Base-by-base conservation (phyloP, 208 protist genomes). In the Leishmania amazonensis region DNA sequence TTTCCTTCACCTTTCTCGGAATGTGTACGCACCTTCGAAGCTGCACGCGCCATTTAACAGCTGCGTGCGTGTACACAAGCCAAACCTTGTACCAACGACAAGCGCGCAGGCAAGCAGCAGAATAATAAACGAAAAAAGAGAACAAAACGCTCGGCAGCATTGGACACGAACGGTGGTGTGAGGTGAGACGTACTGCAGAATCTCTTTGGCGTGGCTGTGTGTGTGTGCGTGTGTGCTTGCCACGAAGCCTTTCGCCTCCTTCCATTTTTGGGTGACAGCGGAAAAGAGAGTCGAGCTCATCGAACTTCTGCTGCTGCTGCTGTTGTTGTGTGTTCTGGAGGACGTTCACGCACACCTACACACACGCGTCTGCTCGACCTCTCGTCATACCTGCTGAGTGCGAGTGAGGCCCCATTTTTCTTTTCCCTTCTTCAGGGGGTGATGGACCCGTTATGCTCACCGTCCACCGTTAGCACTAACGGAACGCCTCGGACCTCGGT, bases 371-470 rank as follows among this genome's bases (percentile, higher is more conserved):
- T 42, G 31, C 49, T 2, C n/a, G 9, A 21, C 21, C 28, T 54
- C n/a, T 53, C 11, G 13, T 49, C 15, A 24, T 24, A 57, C 47
- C 17, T 49, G 40, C 17, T n/a, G 42, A 13, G 3, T 31, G 15
- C 71, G n/a, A 49, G 71, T 35, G 9, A 57, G 45, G 47, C 47
- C 42, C 13, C n/a, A 19, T 24, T 57, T n/a, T 28, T 19, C 15
- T 47, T 57, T 40, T 35, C 53, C 53, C 19, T 42, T n/a, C 24
- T 35, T 49, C 17, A 67, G 31, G 40, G 40, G 17, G 51, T 21
- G 54, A 78, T 78, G 75, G 53, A 78, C 38, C 53, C 57, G 19
- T 35, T 64, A 2, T 9, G 31, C 31, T 76, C 53, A 45, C 73
- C 73, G n/a, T 31, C 40, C 8, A 1, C 38, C 21, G 40, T 49